Evolutionary conservation across 257 asterid species (phyloP).

Genomic region (Solanum tarapatanum): DNA sequence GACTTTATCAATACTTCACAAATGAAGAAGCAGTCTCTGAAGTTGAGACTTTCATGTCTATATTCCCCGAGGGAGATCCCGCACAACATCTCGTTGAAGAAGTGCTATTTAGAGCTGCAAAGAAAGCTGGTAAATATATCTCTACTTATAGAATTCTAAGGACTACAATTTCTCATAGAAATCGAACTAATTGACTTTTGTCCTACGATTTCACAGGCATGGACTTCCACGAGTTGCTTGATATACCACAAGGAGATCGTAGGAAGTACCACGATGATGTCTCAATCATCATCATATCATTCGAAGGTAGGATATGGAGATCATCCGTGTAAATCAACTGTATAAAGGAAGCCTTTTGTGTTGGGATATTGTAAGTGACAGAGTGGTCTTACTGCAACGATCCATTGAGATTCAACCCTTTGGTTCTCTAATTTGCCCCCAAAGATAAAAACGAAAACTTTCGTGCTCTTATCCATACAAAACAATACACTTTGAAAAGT

Average conservation of each 20-base stretch:
- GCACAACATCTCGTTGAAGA: slow-evolving; percentile 97
- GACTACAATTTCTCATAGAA: not conserved
- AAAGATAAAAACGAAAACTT: not conserved
- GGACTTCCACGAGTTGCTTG: slow-evolving; percentile 76
- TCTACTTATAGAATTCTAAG: not conserved
- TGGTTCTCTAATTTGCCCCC: not conserved
- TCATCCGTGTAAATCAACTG: slow-evolving; percentile 44
- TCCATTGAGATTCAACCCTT: not conserved
- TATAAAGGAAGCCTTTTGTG: not conserved
- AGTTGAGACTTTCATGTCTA: slow-evolving; percentile 68
- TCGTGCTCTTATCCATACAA: not conserved
- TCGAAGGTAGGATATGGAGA: slow-evolving; percentile 94
- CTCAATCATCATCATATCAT: slow-evolving; percentile 74
- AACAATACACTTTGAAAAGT: slow-evolving; percentile 1
- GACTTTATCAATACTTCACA: slow-evolving; percentile 91
- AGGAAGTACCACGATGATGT: slow-evolving; percentile 85
- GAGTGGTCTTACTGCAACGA: not conserved
- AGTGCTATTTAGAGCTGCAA: slow-evolving; percentile 91
- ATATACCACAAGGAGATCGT: slow-evolving; percentile 86
- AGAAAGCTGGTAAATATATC: slow-evolving; percentile 63
- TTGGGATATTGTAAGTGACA: not conserved
- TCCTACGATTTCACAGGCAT: slow-evolving; percentile 36
- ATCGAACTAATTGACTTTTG: not conserved
- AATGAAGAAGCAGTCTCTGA: slow-evolving; percentile 78
- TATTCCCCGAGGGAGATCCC: slow-evolving; percentile 94